Evolutionary conservation across 2,329 filamentous ascomycete genomes (phyloP).

Genomic region (Cladosporium velox): DNA sequence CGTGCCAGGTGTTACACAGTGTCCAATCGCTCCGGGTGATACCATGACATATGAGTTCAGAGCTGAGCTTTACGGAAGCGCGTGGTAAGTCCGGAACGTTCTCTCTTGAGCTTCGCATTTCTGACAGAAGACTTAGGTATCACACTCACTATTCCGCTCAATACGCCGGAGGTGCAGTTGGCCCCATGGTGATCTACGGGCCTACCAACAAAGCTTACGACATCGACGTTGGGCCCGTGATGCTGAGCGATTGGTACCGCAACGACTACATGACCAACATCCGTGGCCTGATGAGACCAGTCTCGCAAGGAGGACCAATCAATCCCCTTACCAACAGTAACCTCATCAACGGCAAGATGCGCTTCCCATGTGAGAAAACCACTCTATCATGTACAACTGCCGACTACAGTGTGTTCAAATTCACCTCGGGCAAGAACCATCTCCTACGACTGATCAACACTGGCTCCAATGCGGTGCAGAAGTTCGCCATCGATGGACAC

Average conservation of each 20-base stretch:
- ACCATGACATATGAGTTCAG: constrained; percentile 42
- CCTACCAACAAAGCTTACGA: constrained; percentile 43
- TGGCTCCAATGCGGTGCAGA: constrained; percentile 39
- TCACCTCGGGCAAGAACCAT: constrained; percentile 41
- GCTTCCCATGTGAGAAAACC: constrained; percentile 32
- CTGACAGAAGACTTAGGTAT: neutral
- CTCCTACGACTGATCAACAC: constrained; percentile 45
- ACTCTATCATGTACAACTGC: constrained; percentile 37
- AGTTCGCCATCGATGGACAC: constrained; percentile 51
- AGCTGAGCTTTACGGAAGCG: constrained; percentile 45
- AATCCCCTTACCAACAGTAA: constrained; percentile 36
- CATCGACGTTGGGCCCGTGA: constrained; percentile 45
- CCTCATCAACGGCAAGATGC: constrained; percentile 38
- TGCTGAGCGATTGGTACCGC: constrained; percentile 49
- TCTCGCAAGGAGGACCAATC: constrained; percentile 25
- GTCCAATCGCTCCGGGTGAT: constrained; percentile 38
- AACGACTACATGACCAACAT: constrained; percentile 33
- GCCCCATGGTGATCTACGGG: constrained; percentile 40
- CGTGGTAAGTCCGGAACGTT: constrained; percentile 34
- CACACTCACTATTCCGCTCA: constrained; percentile 47
- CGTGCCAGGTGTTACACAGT: constrained; percentile 42
- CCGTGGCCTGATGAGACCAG: constrained; percentile 27
- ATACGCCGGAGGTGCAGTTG: constrained; percentile 43
- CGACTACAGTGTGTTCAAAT: constrained; percentile 36
- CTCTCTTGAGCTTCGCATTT: neutral